A percentile compares a stretch with the other conserved stretches of the same genome.
Conservation (phyloP, 1,139 yeast species). For the Kluyveromyces sp. region DNA sequence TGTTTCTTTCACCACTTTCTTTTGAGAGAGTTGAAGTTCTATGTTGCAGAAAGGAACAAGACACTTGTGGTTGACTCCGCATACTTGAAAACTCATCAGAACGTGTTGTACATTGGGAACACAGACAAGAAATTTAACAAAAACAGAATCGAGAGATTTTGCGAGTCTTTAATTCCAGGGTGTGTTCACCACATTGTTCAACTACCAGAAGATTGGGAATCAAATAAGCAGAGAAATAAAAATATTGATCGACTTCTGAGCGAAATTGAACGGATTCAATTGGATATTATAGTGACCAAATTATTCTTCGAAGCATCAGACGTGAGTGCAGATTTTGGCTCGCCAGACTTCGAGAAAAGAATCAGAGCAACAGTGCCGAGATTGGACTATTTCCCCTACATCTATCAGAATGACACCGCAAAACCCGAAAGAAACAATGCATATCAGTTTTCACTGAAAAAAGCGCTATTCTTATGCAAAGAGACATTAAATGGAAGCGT, state of each 20-base stretch:
- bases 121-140: constrained; percentile 37
- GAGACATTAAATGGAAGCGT: constrained; percentile 10
- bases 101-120: constrained; percentile 44
- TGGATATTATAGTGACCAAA: constrained; percentile 17
- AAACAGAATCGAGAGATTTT: constrained; percentile 32
- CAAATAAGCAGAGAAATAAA: constrained; percentile 21
- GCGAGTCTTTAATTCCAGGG: constrained; percentile 19
- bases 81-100: constrained; percentile 28
- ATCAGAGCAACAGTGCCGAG: neutral
- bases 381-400: neutral
- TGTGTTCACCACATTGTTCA: constrained; percentile 43
- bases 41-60: constrained; percentile 37
- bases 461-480: neutral
- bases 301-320: neutral
- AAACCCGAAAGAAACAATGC: neutral
- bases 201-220: constrained; percentile 38
- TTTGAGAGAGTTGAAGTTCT: constrained; percentile 43
- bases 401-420: neutral
- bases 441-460: neutral
- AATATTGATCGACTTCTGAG: constrained; percentile 35
- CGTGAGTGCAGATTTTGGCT: neutral
- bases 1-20: constrained; percentile 48
- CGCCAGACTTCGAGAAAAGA: neutral
- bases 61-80: constrained; percentile 32
- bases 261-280: constrained; percentile 37